Evolutionary conservation across 441 rosid species (phyloP).

Genomic region (Geranium incanum): DNA sequence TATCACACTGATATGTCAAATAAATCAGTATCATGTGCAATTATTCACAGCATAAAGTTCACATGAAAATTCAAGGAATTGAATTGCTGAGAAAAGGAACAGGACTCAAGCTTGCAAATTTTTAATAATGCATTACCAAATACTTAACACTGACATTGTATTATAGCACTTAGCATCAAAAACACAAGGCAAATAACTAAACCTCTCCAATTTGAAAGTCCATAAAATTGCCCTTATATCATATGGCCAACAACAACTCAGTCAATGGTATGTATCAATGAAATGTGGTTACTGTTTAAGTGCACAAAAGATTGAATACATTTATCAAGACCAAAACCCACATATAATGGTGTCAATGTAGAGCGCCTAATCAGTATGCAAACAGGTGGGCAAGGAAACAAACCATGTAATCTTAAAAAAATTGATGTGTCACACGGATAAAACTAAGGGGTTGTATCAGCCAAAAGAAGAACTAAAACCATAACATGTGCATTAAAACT

Average conservation of each 20-base stretch:
- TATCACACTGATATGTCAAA: constrained; percentile 4
- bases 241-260: not conserved
- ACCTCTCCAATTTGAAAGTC: not conserved
- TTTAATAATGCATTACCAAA: not conserved
- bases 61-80: constrained; percentile 2
- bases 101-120: not conserved
- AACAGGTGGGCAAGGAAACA: not conserved
- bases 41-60: not conserved
- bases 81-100: not conserved
- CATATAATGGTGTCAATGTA: not conserved
- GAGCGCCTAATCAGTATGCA: not conserved
- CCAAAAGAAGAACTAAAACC: not conserved
- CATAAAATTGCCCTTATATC: not conserved
- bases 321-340: not conserved
- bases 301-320: not conserved
- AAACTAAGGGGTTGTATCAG: not conserved
- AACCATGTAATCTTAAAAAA: not conserved
- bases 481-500: not conserved
- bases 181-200: not conserved
- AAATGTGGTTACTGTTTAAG: not conserved
- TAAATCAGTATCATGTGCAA: not conserved
- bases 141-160: not conserved
- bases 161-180: not conserved
- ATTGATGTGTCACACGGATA: not conserved
- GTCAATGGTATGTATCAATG: not conserved